Evolutionary conservation across 352 stramenopile species (phyloP).

Genomic region (Pythium aphanidermatum): DNA sequence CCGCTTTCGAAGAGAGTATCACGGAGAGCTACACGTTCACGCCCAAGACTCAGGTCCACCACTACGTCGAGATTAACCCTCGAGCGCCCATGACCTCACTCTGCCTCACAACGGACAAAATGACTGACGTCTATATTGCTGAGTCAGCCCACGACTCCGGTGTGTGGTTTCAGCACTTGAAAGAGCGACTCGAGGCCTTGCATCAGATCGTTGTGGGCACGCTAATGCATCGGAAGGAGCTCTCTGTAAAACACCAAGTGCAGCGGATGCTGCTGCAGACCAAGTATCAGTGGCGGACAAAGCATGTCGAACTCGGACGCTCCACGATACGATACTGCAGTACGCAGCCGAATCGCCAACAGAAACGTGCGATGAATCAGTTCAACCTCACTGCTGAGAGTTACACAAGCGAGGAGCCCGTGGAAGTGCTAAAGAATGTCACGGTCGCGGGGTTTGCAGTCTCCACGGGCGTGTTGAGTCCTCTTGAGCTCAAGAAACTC

Average conservation of each 20-base stretch:
- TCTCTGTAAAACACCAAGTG: constrained; percentile 36
- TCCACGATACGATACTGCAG: constrained; percentile 49
- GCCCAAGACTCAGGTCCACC: constrained; percentile 32
- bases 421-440: constrained; percentile 37
- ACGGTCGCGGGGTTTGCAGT: constrained; percentile 12
- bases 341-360: constrained; percentile 1
- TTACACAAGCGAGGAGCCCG: constrained; percentile 48
- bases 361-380: constrained; percentile 48
- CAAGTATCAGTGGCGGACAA: constrained; percentile 62
- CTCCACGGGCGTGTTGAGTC: constrained; percentile 13
- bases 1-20: constrained; percentile 53
- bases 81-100: constrained; percentile 48
- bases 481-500: constrained; percentile 12
- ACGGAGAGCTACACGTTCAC: constrained; percentile 47
- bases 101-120: constrained; percentile 56
- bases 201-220: constrained; percentile 40
- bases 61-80: constrained; percentile 62
- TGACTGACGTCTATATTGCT: constrained; percentile 52
- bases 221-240: constrained; percentile 51
- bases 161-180: constrained; percentile 41
- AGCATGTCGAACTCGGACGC: constrained; percentile 50
- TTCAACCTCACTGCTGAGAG: constrained; percentile 50
- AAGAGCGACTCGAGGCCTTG: constrained; percentile 43
- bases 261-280: constrained; percentile 46
- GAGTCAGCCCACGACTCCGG: constrained; percentile 38